Base-by-base conservation (phyloP, 2,329 filamentous ascomycete genomes). In the Phialocephala sp. region DNA sequence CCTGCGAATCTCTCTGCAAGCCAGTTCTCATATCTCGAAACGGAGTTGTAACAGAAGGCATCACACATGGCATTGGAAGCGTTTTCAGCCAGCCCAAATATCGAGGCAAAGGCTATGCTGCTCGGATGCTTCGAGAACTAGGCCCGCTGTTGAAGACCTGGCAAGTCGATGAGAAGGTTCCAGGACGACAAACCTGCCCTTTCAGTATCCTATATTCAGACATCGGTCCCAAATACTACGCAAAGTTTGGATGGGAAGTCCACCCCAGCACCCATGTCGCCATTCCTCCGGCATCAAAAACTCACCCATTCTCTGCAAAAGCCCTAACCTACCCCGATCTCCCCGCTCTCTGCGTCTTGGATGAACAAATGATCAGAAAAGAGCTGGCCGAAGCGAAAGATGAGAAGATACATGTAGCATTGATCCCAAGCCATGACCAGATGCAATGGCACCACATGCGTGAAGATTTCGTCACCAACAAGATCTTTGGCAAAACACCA, bases 181-280 rank as follows among this genome's bases (percentile, higher is more conserved):
- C 67, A 70, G 55, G 74, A 75, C 22, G 75, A 76, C 70, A 77
- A 75, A 75, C 83, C 76, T 68, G 78, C 35, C 66, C 87, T 15
- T 95, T 94, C 77, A 94, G 91, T 0, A 85, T 96, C 8, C 82
- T 97, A 9, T 97, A 89, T 78, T 97, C 93, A 9, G 92, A 96
- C 73, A 93, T 96, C 69, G 92, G 94, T 22, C 91, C 92, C 81
- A 80, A 81, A 45, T 97, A 93, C 78, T 97, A 97, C 79, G 86
- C 90, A 3, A 83, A 82, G 37, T 83, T 87, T 69, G 93, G 93
- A 55, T 97, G 94, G 94, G 83, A 87, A 58, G 68, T 88, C 0
- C 94, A 90, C 72, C 82, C 85, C 22, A 94, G 91, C 65, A 82
- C 85, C 0, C 93, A 97, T 76, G 82, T 96, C 52, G 82, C 85